Base-by-base conservation (phyloP, 768 basidiomycete genomes). In the Macrolepiota dolichaula region DNA sequence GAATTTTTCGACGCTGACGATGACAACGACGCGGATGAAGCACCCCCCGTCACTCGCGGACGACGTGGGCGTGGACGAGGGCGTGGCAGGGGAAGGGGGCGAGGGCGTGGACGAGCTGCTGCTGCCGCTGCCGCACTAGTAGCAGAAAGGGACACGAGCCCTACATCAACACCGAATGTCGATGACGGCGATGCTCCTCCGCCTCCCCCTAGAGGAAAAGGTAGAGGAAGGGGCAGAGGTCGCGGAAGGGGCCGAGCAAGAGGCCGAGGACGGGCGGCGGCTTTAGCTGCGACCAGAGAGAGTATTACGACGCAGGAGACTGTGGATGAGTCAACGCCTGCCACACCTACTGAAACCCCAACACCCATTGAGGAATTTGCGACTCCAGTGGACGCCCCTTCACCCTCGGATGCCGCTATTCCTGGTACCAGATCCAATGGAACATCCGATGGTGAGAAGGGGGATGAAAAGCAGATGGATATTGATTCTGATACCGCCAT, bases 1-100 rank as follows among this genome's bases (percentile, higher is more conserved):
- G 91, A 92, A 64, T 91, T 79, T 64, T 94, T 81, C 68, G 90
- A 91, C 49, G 86, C 83, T 4, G 88, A 90, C 25, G 77, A 83
- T 49, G 90, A 92, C 66, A 78, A 83, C 19, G 91, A 92, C 61
- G 76, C 73, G 51, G 77, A 82, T 51, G 72, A 69, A 64, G 27
- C 63, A 13, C 59, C 58, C 50, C 47, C 63, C n/a, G 51, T 57
- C 44, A 66, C 73, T 25, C 65, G 70, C 66, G 73, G 65, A 58
- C 66, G 69, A 32, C 29, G 29, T 3, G 29, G 29, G 7, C 29
- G 29, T 12, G 64, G 69, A 15, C 65, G 71, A 22, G 72, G 73
- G 53, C 52, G 74, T 60, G 67, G 71, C 62, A 51, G 67, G 52
- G 59, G 65, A 44, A 46, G 74, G 57, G 65, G 70, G 61, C 47